Evolutionary conservation across 2,329 filamentous ascomycete genomes (phyloP).

Genomic region (Fusarium tricinctum): DNA sequence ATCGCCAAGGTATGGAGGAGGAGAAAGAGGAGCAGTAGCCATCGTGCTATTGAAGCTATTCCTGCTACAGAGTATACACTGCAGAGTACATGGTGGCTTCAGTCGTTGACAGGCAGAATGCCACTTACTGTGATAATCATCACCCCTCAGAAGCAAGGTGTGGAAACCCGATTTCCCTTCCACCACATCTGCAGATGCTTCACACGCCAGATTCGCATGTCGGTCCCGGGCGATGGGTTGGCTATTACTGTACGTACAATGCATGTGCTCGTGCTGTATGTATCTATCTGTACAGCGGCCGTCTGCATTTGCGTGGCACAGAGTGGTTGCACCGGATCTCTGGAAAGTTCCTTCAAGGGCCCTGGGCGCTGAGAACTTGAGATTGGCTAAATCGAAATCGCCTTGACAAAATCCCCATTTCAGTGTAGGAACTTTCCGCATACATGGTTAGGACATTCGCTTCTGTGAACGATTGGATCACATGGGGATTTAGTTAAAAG

Average conservation of each 20-base stretch:
- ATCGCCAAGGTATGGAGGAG: constrained; percentile 2
- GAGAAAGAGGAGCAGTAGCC: neutral
- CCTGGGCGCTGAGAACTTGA: constrained; percentile 20
- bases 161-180: constrained; percentile 3
- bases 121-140: neutral
- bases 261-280: neutral
- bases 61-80: neutral
- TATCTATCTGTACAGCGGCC: constrained; percentile 18
- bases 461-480: constrained; percentile 29
- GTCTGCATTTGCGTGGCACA: constrained; percentile 36
- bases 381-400: constrained; percentile 14
- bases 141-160: constrained; percentile 5
- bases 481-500: constrained; percentile 31
- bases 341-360: constrained; percentile 23
- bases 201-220: constrained; percentile 14
- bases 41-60: neutral
- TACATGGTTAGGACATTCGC: constrained; percentile 25
- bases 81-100: neutral
- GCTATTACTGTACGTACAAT: constrained; percentile 3
- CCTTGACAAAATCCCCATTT: constrained; percentile 12
- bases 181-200: constrained; percentile 9
- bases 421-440: constrained; percentile 35
- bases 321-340: constrained; percentile 40
- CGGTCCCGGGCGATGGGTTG: constrained; percentile 18
- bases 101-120: no score